Evolutionary conservation across 805 yeast species (phyloP), one percentile per base, ranked within the genome.

Genomic region (Yamadazyma sp.): DNA sequence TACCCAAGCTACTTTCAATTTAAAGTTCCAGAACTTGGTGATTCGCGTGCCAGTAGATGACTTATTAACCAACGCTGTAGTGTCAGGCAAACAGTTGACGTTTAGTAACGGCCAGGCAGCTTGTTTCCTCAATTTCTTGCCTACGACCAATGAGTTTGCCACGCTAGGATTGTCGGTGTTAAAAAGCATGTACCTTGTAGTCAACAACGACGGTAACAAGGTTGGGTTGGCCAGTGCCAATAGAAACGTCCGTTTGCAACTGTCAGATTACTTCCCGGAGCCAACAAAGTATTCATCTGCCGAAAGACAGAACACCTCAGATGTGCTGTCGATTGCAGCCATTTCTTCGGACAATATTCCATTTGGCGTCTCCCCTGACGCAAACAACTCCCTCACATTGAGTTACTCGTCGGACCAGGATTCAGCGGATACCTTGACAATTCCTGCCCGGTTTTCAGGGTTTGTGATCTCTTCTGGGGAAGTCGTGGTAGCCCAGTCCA

Each of bases 151-250:
- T 8, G 85, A 87, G 1, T 77, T 62, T 50, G 67, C 74, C 7
- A 50, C 75, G 2, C 54, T 84, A 27, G 93, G 91, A 3, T 60
- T 76, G 5, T 70, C 84, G 3, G 77, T 83, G 47, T 45, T 84
- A 32, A 64, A 64, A 35, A 62, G 69, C 32, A 58, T 72, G 6
- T 82, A 76, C 51, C 41, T 83, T 25, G 90, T 82, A 0, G 80
- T 81, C 25, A 88, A 84, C 55, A 68, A 77, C 44, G 87, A 72
- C 11, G 76, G 75, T 13, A 55, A 64, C 17, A 60, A 62, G 15
- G 52, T 83, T 18, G 93, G 83, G 0, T 34, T 84, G 34, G 85
- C 79, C 1, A 70, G 71, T 32, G 67, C 81, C 3, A 64, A 65
- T 38, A 42, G 38, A 8, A 37, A 45, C 16, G 17, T 56, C 10